Base-by-base conservation (phyloP, 2,329 filamentous ascomycete species). In the Colletotrichum zoysiae region DNA sequence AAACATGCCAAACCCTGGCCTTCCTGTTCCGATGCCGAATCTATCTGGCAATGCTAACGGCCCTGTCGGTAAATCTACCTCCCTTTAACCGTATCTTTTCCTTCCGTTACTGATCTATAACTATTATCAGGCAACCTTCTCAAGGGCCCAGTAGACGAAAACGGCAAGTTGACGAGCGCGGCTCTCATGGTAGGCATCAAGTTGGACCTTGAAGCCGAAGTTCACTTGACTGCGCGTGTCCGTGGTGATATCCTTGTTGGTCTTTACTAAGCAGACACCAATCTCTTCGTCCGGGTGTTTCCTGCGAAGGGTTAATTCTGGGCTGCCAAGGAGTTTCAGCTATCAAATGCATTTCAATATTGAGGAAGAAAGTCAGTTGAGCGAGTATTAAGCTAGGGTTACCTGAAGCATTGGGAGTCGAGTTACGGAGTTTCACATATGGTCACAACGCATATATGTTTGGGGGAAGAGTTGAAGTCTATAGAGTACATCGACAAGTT, bases 161-260 rank as follows among this genome's bases (percentile, higher is more conserved):
- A 89, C 65, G 88, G 89, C 71, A 86, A 88, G 75, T 82, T 87
- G 71, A 90, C 89, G 80, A 80, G 86, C 51, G 87, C 89, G 5
- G 88, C 87, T 1, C 82, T 90, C 55, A 83, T 90, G 75, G 83
- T 91, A 48, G 88, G 88, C 67, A 90, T 90, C 82, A 90, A 91
- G 82, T 82, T 91, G 53, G 89, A 91, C 77, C 80, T 90, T 20
- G 88, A 91, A 78, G 88, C 88, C 11, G 89, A 91, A 78, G 86
- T 90, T 51, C 88, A 91, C 77, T 79, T 91, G 74, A 90, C 88
- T 33, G 89, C 89, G 59, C 81, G 88, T 63, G 83, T 90, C 72
- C 83, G 87, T 58, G 88, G 89, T 84, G 89, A 91, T 78, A 89
- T 90, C 76, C 85, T 86, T 26, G 85, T 91, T 74, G 88, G 87